Conservation (phyloP, 169 alveolate genomes). For the Cryptosporidium bovis region DNA sequence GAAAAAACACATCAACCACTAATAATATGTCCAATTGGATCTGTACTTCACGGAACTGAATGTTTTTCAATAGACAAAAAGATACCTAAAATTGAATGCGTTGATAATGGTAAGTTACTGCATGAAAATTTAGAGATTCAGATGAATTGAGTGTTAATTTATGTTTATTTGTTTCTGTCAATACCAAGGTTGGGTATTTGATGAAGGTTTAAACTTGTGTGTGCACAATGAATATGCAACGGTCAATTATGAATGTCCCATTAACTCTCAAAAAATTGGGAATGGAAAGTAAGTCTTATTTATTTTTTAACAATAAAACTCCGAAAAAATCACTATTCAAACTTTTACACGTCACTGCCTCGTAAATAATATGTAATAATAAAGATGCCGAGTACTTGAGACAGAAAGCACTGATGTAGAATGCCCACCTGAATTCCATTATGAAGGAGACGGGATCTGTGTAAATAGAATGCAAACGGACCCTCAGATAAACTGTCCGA, state of each 20-base stretch:
- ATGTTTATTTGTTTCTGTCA: neutral
- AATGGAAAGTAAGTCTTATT: slow-evolving; percentile 56
- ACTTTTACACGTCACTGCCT: too few species aligned
- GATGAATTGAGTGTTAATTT: neutral
- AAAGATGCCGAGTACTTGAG: slow-evolving; percentile 50
- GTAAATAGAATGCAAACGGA: slow-evolving; percentile 55
- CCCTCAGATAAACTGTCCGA: slow-evolving; percentile 68
- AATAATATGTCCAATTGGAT: slow-evolving; percentile 54
- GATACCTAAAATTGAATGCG: slow-evolving; percentile 39
- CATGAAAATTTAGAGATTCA: neutral
- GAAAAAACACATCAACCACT: slow-evolving; percentile 65
- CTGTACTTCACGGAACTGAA: slow-evolving; percentile 36
- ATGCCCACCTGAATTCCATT: slow-evolving; percentile 62
- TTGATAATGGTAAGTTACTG: slow-evolving; percentile 40
- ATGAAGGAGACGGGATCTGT: slow-evolving; percentile 63
- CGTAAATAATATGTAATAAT: neutral
- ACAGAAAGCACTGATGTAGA: slow-evolving; percentile 57
- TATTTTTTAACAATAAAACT: neutral
- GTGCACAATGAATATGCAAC: slow-evolving; percentile 42
- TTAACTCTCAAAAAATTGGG: slow-evolving; percentile 36
- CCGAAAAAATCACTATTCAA: neutral
- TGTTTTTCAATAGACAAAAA: slow-evolving; percentile 25
- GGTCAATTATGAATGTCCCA: slow-evolving; percentile 44
- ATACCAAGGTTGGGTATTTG: slow-evolving; percentile 54
- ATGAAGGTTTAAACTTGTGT: slow-evolving; percentile 13